These are phyloP conservation scores for Besnoitia besnoiti DNA, from an alignment of 169 alveolate genomes.

Conservation along the genomic window DNA sequence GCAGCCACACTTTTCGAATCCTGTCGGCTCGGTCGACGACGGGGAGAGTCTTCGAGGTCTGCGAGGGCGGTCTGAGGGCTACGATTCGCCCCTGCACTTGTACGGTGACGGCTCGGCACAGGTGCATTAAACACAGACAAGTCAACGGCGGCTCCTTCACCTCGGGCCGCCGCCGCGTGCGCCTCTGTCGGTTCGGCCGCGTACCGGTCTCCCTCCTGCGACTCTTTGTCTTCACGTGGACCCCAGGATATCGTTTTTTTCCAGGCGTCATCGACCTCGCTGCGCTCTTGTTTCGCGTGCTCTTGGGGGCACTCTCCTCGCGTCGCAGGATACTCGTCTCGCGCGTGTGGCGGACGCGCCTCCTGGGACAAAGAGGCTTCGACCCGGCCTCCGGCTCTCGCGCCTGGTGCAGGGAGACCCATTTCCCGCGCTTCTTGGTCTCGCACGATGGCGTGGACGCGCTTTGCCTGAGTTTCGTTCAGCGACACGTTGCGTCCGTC, in stretches of 20 bases:
- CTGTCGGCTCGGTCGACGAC: neutral
- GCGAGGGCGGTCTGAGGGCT: neutral
- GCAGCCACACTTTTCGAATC: neutral
- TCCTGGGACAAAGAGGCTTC: neutral
- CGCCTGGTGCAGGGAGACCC: neutral
- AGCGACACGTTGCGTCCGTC: neutral
- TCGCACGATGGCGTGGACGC: neutral
- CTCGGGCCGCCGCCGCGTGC: too few species aligned
- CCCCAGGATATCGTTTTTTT: neutral
- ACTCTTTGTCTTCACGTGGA: neutral
- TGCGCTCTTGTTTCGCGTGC: neutral
- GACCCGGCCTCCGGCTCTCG: neutral
- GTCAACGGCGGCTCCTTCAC: neutral
- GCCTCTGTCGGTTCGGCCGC: too few species aligned
- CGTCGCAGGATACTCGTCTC: too few species aligned
- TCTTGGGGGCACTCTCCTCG: too few species aligned
- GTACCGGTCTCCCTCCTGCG: too few species aligned
- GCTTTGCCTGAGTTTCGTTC: neutral
- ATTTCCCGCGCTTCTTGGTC: neutral
- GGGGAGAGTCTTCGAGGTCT: neutral
- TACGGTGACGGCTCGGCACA: neutral
- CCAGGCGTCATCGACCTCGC: neutral
- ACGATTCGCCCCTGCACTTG: neutral
- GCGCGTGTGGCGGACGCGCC: neutral
- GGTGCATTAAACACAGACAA: neutral